These are phyloP conservation scores for Phytophthora ramorum DNA, from an alignment of 352 stramenopile species.

Conservation along the genomic window DNA sequence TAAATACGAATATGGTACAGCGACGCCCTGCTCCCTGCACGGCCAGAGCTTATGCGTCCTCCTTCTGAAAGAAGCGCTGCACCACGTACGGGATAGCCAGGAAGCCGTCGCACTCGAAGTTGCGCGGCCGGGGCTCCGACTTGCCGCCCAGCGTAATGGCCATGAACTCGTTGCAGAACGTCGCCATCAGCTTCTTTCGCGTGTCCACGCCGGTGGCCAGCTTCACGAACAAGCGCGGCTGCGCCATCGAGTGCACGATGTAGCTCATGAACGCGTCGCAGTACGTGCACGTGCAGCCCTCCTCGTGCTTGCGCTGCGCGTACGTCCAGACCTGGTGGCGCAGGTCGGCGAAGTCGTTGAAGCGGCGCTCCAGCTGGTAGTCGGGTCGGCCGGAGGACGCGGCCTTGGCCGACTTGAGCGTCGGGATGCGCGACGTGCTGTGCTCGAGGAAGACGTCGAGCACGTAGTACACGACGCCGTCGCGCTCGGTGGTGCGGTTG, in stretches of 20 bases:
- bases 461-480: slow-evolving; percentile 56
- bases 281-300: slow-evolving; percentile 45
- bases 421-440: slow-evolving; percentile 62
- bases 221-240: slow-evolving; percentile 59
- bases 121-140: slow-evolving; percentile 31
- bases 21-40: background rate
- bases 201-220: slow-evolving; percentile 42
- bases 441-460: slow-evolving; percentile 69
- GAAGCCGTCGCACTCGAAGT: slow-evolving; percentile 44
- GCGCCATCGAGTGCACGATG: too few species aligned
- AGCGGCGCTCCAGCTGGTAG: slow-evolving; percentile 58
- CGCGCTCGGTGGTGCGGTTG: slow-evolving; percentile 40
- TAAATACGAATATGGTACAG: slow-evolving; percentile 19
- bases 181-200: slow-evolving; percentile 55
- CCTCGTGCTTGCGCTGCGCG: slow-evolving; percentile 47
- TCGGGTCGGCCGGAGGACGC: slow-evolving; percentile 37
- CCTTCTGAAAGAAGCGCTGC: slow-evolving; percentile 50
- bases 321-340: slow-evolving; percentile 57
- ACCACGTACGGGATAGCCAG: slow-evolving; percentile 52
- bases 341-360: slow-evolving; percentile 60
- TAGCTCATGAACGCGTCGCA: slow-evolving; percentile 60
- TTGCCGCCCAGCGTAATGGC: slow-evolving; percentile 44
- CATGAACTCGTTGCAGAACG: slow-evolving; percentile 61
- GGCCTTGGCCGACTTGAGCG: slow-evolving; percentile 44
- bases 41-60: slow-evolving; percentile 7